phyloP scores from a whole-genome alignment of 73 alveolate species.

The Paramecium pentaurelia region DNA sequence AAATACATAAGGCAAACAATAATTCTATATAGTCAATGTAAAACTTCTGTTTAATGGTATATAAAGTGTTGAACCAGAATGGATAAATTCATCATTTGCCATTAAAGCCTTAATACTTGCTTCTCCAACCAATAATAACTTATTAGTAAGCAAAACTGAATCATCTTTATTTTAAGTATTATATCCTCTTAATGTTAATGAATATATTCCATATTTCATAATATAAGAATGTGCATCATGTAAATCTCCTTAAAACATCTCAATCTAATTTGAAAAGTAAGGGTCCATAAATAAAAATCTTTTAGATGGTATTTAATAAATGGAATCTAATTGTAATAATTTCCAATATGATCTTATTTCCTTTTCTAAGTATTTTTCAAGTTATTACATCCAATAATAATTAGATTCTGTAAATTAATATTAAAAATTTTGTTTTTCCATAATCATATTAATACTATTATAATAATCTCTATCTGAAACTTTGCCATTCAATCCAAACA shows the following conservation, averaged over 20 bases:
- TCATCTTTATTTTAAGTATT: background rate
- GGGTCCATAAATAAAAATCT: background rate
- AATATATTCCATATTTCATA: background rate
- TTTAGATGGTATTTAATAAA: background rate
- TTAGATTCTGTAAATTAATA: background rate
- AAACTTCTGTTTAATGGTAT: background rate
- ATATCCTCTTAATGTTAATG: background rate
- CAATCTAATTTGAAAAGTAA: background rate
- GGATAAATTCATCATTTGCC: background rate
- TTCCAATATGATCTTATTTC: background rate
- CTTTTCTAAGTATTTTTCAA: background rate
- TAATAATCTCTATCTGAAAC: constrained; percentile 17
- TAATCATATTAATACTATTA: background rate
- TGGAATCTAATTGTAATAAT: background rate
- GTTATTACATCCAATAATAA: background rate
- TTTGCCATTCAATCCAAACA: background rate
- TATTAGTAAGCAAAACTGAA: background rate
- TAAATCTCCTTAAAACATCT: background rate
- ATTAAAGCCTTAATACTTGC: background rate
- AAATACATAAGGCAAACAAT: background rate
- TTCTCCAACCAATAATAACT: background rate
- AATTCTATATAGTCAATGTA: background rate
- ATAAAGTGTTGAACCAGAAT: background rate
- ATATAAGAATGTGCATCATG: background rate
- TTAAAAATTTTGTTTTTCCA: background rate